Percentiles rank a stretch among this genome's conserved stretches.
Evolutionary conservation across 2,329 filamentous ascomycete genomes (phyloP).

Genomic region (Pyricularia sp.): DNA sequence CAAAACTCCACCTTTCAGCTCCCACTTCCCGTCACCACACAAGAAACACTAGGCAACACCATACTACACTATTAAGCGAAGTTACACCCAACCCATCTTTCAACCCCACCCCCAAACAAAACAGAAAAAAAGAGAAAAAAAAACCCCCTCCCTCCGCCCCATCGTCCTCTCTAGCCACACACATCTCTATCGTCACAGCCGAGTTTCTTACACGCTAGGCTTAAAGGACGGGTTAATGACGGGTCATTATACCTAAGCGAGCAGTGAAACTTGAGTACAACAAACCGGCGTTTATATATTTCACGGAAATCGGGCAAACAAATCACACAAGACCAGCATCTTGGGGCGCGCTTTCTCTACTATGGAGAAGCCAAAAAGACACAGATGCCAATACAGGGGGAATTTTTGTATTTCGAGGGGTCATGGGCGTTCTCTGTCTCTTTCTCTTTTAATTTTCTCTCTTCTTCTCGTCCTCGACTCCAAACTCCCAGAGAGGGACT

Average conservation of each 20-base stretch:
- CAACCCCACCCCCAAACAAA: background rate
- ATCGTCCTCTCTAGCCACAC: background rate
- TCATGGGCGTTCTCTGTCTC: background rate
- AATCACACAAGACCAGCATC: background rate
- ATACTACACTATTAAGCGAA: background rate
- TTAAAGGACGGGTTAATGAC: conserved; percentile 8
- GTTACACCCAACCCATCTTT: background rate
- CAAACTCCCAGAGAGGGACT: background rate
- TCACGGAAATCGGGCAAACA: background rate
- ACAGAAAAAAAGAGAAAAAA: no score
- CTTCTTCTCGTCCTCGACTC: background rate
- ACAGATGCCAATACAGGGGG: background rate
- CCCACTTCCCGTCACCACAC: background rate
- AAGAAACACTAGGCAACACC: background rate
- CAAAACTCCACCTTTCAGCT: background rate
- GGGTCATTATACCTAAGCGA: conserved; percentile 4
- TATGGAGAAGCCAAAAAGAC: background rate
- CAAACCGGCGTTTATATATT: background rate
- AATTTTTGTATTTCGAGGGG: background rate
- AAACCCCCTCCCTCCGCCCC: no score
- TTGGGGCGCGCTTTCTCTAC: background rate
- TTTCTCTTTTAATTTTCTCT: background rate
- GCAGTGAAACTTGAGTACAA: conserved; percentile 6
- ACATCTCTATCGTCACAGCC: conserved; percentile 4
- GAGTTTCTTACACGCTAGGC: conserved; percentile 6